Evolutionary conservation across 768 basidiomycete genomes (phyloP).

Genomic region (Boletus sensibilis): DNA sequence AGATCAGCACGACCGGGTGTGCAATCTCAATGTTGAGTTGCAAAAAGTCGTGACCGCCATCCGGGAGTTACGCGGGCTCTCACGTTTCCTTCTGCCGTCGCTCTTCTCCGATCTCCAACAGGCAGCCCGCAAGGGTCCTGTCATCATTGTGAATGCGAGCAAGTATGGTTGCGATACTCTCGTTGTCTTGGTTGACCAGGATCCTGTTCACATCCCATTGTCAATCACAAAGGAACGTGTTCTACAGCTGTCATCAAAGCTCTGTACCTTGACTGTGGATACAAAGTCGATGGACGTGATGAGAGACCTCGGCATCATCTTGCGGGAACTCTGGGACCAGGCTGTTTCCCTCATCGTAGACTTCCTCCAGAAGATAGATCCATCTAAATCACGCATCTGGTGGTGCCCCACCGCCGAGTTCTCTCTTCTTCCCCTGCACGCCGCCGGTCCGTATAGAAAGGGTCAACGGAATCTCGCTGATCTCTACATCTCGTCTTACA

Average conservation of each 20-base stretch:
- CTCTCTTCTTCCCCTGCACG: neutral
- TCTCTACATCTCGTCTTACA: conserved; percentile 18
- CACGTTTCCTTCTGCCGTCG: neutral
- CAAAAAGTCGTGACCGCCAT: neutral
- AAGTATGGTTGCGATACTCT: neutral
- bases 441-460: neutral
- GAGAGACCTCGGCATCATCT: neutral
- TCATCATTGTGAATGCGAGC: too few species aligned
- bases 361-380: neutral
- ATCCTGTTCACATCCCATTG: neutral
- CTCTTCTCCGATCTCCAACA: too few species aligned
- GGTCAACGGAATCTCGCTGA: conserved; percentile 1
- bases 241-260: neutral
- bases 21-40: neutral
- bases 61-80: neutral
- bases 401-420: neutral
- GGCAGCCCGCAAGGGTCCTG: too few species aligned
- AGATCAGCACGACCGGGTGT: neutral
- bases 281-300: neutral
- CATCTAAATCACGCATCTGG: neutral
- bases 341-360: neutral
- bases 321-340: neutral
- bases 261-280: neutral
- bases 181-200: neutral
- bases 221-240: too few species aligned